Base-by-base conservation (phyloP, 371 early-diverging fungal species). In the Basidiobolus meristosporus region DNA sequence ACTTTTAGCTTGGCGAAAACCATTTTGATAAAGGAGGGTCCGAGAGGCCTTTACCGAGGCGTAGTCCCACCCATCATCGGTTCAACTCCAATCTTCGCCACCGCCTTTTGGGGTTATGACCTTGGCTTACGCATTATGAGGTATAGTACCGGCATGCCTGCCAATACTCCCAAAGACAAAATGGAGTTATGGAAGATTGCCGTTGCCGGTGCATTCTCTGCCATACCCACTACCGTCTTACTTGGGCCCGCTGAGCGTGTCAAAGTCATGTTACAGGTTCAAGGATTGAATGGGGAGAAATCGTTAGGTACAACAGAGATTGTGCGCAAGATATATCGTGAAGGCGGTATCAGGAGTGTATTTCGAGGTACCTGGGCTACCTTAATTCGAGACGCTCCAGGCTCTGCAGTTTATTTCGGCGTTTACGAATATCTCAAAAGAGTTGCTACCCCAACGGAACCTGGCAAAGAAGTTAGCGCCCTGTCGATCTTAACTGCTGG, bases 311-410 rank as follows among this genome's bases (percentile, higher is more conserved):
- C 36, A 10, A 20, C 34, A 9, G 10, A 16, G 51, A 79, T 74
- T 14, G 76, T 71, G 14, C 59, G 62, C 48, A 67, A 67, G 34
- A 60, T 82, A 41, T 66, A 74, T 52, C 68, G 72, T 51, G 71
- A 75, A 43, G 78, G 79, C 39, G 88, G 90, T 51, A 40, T 88
- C 35, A 53, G 67, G 31, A 68, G 77, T 33, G 66, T 91, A 54
- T 91, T 81, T 72, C 67, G 84, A 51, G 92, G 95, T 42, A 88
- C 90, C n/a, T 73, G 78, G 43, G 91, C 91, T 28, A 92, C 95
- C 4, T 60, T 93, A 20, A 63, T 86, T 45, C 74, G 95, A 44
- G 95, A 93, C 53, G 73, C 79, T 38, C 89, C 90, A 11, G 95
- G 92, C 42, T 79, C 81, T 31, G 89, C 90, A 26, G 89, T 90